Evolutionary conservation across 1,284 basidiomycete genomes (phyloP), one percentile per base, ranked within the genome.

Genomic region (Mycena citricolor): DNA sequence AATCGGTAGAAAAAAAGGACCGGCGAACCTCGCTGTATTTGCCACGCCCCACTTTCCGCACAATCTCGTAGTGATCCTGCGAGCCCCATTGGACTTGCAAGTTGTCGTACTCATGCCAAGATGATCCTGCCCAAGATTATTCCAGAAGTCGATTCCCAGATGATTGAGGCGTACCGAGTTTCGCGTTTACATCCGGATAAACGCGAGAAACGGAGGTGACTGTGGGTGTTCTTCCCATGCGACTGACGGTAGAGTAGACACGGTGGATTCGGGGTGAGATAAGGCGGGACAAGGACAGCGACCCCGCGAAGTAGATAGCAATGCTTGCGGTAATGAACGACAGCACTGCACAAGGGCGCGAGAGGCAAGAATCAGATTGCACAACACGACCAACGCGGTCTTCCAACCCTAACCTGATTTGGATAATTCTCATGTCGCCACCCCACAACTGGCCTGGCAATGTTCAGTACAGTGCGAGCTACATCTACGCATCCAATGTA

Each of bases 41-140:
- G 51, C 95, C 95, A 47, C 95, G 73, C 21, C 95, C 95, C 10
- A 98, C 94, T 70, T 97, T 98, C 52, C 93, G 79, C 28, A 98
- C 90, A 61, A 98, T 97, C 72, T 99, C 95, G 62, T 98, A 99
- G 68, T 97, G 91, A 71, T 98, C 95, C 69, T 98, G 97, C 4
- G 86, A 80, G 42, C 92, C 92, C 92, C 93, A 95, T 55, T 92
- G 88, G 14, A 95, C 90, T 64, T 92, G 89, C 16, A 95, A 74
- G 65, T 93, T 93, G 73, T 95, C 92, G 60, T 89, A 89, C 78
- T 89, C 86, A 58, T 87, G 79, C 86, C 86, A 89, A 52, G 82
- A 77, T 43, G 85, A 77, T 21, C 50, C 50, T 35, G 13, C 19
- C 7, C 16, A 12, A 12, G 16, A 21, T 7, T 6, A n/a, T 7